Conservation (phyloP, 1,139 yeast genomes). For the Debaryomyces nepalensis region DNA sequence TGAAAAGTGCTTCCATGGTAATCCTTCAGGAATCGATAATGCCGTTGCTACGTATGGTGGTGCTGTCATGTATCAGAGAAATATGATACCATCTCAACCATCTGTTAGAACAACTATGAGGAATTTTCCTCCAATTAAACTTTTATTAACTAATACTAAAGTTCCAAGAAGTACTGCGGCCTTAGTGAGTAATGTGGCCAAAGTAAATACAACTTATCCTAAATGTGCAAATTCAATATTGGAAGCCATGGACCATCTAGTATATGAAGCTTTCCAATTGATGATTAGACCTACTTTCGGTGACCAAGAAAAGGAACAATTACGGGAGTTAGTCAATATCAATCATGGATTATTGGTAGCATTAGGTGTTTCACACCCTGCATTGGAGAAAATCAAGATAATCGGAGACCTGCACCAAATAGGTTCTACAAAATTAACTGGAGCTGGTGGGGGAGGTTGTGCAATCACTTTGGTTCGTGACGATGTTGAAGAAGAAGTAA, state of each 20-base stretch:
- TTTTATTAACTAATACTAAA: constrained; percentile 81
- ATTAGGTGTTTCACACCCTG: constrained; percentile 91
- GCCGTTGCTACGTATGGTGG: constrained; percentile 97
- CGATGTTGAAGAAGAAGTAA: constrained; percentile 35
- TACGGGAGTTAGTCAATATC: constrained; percentile 72
- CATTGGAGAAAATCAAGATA: constrained; percentile 71
- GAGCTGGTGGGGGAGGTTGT: constrained; percentile 99
- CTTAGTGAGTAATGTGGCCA: constrained; percentile 77
- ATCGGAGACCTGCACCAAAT: constrained; percentile 62
- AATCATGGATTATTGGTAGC: constrained; percentile 90
- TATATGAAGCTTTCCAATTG: constrained; percentile 68
- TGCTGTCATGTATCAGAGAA: constrained; percentile 86
- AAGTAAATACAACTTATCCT: constrained; percentile 56
- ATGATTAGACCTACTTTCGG: constrained; percentile 60
- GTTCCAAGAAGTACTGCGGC: constrained; percentile 87
- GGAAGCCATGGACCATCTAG: constrained; percentile 70
- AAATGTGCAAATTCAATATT: constrained; percentile 60
- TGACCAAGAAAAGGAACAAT: constrained; percentile 42
- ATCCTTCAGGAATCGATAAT: constrained; percentile 96
- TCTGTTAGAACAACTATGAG: constrained; percentile 68
- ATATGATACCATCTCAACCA: constrained; percentile 54
- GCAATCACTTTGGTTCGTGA: constrained; percentile 82
- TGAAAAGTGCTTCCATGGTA: constrained; percentile 94
- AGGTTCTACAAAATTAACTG: constrained; percentile 93
- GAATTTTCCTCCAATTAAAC: constrained; percentile 73